Conservation (phyloP, 1,284 basidiomycete genomes). For the Papiliotrema terrestris region DNA sequence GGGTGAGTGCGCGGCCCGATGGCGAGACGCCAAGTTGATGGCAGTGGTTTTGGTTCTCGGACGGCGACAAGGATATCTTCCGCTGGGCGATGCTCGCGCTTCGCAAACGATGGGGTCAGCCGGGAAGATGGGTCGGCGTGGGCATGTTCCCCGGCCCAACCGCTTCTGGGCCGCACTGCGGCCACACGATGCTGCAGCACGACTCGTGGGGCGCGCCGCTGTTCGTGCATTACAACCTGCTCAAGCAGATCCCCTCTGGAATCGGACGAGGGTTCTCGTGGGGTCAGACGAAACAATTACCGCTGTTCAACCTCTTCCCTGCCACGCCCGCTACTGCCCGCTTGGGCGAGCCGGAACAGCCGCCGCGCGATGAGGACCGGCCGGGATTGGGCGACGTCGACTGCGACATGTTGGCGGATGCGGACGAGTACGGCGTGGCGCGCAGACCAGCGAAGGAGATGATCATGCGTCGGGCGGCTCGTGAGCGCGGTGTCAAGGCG, state of each 20-base stretch:
- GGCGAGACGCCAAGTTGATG: not conserved
- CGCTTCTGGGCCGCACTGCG: slow-evolving; percentile 43
- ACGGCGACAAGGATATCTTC: slow-evolving; percentile 56
- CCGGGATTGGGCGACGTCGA: slow-evolving; percentile 47
- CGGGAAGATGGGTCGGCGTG: slow-evolving; percentile 51
- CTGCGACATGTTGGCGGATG: slow-evolving; percentile 52
- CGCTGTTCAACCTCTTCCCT: slow-evolving; percentile 38
- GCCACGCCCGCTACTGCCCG: slow-evolving; percentile 30
- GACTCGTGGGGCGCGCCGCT: slow-evolving; percentile 48
- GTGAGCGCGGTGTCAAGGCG: slow-evolving; percentile 47
- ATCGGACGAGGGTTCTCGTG: slow-evolving; percentile 46
- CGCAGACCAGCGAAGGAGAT: slow-evolving; percentile 38
- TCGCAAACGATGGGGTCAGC: slow-evolving; percentile 54
- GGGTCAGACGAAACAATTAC: slow-evolving; percentile 48
- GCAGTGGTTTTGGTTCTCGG: slow-evolving; percentile 52
- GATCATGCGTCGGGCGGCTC: slow-evolving; percentile 40
- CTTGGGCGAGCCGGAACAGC: slow-evolving; percentile 26
- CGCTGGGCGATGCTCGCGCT: slow-evolving; percentile 52
- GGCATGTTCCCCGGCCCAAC: slow-evolving; percentile 47
- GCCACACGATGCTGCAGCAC: slow-evolving; percentile 53
- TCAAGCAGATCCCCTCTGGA: slow-evolving; percentile 51
- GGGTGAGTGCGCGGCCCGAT: slow-evolving; percentile 11
- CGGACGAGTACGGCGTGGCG: slow-evolving; percentile 46
- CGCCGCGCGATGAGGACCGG: slow-evolving; percentile 29
- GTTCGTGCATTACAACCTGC: slow-evolving; percentile 53